A percentile compares a stretch with the other conserved stretches of the same genome.
phyloP scores from a whole-genome alignment of 2,329 filamentous ascomycete genomes.

The Fusarium sp. region DNA sequence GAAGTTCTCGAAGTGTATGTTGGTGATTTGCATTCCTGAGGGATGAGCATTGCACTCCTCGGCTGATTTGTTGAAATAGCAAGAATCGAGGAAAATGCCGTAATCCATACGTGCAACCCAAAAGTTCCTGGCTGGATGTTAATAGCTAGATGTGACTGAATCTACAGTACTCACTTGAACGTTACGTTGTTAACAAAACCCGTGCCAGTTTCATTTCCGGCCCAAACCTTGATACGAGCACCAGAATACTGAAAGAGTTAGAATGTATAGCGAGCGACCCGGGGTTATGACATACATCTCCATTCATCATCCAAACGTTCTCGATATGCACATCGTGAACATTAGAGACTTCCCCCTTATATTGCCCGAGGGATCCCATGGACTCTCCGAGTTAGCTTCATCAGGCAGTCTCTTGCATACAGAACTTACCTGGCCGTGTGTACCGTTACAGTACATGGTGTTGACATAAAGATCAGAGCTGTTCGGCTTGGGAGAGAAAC shows the following conservation, averaged over 20 bases:
- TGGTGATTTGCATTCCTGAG: constrained; percentile 44
- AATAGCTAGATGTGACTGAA: background rate
- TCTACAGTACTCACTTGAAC: constrained; percentile 13
- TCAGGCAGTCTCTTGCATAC: background rate
- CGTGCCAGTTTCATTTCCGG: constrained; percentile 40
- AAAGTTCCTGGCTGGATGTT: constrained; percentile 31
- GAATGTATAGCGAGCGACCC: background rate
- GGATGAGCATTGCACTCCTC: constrained; percentile 23
- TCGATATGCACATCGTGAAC: constrained; percentile 44
- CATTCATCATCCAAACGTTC: constrained; percentile 46
- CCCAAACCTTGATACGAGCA: constrained; percentile 45
- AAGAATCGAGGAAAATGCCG: constrained; percentile 41
- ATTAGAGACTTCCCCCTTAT: constrained; percentile 41
- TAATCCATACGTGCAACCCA: constrained; percentile 45
- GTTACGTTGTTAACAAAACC: constrained; percentile 45
- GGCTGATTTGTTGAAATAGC: constrained; percentile 43
- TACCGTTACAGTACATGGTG: constrained; percentile 45
- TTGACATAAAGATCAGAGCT: constrained; percentile 41
- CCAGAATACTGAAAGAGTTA: constrained; percentile 24
- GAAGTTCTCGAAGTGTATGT: constrained; percentile 45
- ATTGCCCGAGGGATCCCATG: constrained; percentile 43
- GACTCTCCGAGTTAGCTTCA: constrained; percentile 30
- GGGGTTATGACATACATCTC: background rate
- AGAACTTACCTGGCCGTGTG: background rate
- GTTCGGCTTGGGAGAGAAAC: constrained; percentile 44